Evolutionary conservation across 2,329 filamentous ascomycete species (phyloP), one percentile per base, ranked within the genome.

Genomic region (Akanthomyces muscarius): DNA sequence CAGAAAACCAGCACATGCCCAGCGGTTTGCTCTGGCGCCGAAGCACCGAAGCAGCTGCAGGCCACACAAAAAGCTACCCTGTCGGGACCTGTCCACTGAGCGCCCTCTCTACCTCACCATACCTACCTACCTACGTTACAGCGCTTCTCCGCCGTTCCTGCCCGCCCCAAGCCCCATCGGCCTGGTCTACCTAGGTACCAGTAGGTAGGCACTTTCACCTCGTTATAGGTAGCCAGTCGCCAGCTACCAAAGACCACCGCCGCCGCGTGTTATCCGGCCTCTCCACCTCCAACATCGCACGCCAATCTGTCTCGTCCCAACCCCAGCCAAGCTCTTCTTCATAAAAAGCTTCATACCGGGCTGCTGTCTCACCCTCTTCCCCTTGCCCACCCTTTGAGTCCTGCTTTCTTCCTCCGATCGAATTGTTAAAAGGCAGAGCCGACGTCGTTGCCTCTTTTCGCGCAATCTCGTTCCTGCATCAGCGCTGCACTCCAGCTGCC

Each of bases 321-420:
- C 42, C 44, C 16, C 47, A 52, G 47, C 38, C 36, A 30, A 30
- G 28, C 28, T 30, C 25, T 53, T 53, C 47, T 11, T 61, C 38
- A 33, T 51, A 51, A 47, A 52, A 44, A 44, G 58, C 48, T 61
- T 61, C 58, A 53, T 53, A 38, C 58, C 30, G 55, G 11, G 18
- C 57, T 52, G 38, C 41, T 28, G 36, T 52, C 47, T 60, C 57
- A 42, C 36, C 23, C 18, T 38, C 25, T 41, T 25, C 25, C 16
- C 36, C 36, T 30, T 25, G 18, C 57, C n/a, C 47, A 36, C 47
- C 36, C 57, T 28, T 44, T 16, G 54, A 57, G 23, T 21, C 45
- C 21, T 14, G 44, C 56, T 44, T 11, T 59, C 44, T 16, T 50
- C n/a, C 21, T 36, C 47, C 55, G 41, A n/a, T 10, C 44, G 10